These are phyloP conservation scores for Camellia oleifera DNA, from an alignment of 179 eudicot species.

Conservation along the genomic window DNA sequence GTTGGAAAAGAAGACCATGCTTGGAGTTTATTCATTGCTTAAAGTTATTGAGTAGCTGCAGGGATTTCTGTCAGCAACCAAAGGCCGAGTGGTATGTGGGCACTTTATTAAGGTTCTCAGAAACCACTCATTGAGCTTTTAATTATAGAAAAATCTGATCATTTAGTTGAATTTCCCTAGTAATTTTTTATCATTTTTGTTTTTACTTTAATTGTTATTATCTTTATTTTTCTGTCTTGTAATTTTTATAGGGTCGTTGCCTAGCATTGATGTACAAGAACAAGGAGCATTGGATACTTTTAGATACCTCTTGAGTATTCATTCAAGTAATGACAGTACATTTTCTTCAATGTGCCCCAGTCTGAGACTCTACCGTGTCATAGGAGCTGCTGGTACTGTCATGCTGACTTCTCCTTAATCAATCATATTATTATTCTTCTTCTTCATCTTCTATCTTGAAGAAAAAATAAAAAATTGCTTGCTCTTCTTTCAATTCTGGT, in stretches of 20 bases:
- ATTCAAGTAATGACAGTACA: constrained; percentile 67
- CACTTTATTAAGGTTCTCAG: not conserved
- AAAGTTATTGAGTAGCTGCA: constrained; percentile 94
- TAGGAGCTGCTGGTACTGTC: too few species aligned
- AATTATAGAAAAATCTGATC: not conserved
- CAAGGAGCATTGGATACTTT: constrained; percentile 99
- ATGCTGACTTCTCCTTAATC: too few species aligned
- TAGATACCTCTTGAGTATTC: constrained; percentile 91
- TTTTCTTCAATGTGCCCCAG: not conserved
- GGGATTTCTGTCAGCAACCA: constrained; percentile 79
- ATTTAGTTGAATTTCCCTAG: not conserved
- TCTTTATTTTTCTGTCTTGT: not conserved
- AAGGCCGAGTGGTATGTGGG: constrained; percentile 86
- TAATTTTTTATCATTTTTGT: not conserved
- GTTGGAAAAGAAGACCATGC: constrained; percentile 97
- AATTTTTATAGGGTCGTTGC: constrained; percentile 27
- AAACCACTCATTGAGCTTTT: not conserved
- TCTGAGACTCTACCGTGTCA: too few species aligned
- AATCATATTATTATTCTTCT: too few species aligned
- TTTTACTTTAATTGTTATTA: not conserved
- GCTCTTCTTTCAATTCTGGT: constrained; percentile 18
- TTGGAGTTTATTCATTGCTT: constrained; percentile 91
- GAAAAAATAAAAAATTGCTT: not conserved
- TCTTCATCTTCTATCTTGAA: not conserved
- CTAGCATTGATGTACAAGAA: constrained; percentile 83